Conservation (phyloP, 345 rosid genomes). For the Populus davidiana region DNA sequence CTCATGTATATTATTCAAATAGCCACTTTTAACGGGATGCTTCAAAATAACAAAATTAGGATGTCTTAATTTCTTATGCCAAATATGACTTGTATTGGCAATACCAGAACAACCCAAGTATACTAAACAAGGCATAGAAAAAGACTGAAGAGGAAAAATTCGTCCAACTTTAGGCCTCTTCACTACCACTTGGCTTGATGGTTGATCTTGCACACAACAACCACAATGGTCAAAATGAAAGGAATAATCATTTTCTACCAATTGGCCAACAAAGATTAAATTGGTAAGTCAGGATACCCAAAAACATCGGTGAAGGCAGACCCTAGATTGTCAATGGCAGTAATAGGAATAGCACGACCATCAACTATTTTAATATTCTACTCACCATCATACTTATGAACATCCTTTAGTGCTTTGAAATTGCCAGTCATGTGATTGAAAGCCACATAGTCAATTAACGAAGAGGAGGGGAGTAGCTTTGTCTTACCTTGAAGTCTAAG, state of each 20-base stretch:
- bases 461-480: too few species aligned
- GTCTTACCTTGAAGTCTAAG: not conserved
- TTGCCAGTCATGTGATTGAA: not conserved
- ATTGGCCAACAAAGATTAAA: too few species aligned
- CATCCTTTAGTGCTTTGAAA: not conserved
- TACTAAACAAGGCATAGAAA: not conserved
- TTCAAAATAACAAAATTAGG: not conserved
- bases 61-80: not conserved
- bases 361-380: not conserved
- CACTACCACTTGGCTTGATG: not conserved
- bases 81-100: not conserved
- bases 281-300: not conserved
- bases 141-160: not conserved
- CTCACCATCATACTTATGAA: not conserved
- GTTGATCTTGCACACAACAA: not conserved
- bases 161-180: not conserved
- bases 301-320: not conserved
- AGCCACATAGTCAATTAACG: not conserved
- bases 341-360: not conserved
- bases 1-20: not conserved
- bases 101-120: not conserved
- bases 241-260: not conserved
- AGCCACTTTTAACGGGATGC: not conserved
- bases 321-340: not conserved
- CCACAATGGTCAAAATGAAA: not conserved